phyloP scores from a whole-genome alignment of 2,329 filamentous ascomycete species.

The Fusarium compactum region DNA sequence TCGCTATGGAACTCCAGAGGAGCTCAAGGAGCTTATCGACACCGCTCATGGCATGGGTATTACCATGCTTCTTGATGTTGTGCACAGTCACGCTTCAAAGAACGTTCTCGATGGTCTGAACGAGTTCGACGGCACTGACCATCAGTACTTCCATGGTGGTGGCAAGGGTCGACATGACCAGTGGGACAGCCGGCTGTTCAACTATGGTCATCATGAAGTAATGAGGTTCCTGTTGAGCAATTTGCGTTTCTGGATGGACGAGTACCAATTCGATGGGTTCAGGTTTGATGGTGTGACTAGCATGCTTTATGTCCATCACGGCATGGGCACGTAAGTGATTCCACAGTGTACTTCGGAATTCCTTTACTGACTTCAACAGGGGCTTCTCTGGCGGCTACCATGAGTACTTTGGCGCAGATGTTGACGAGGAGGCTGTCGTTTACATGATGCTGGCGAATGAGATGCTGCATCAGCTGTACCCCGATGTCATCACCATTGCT shows the following conservation, averaged over 20 bases:
- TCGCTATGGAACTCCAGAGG: constrained; percentile 92
- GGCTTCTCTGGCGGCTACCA: constrained; percentile 98
- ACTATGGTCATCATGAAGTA: constrained; percentile 95
- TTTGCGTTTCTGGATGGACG: constrained; percentile 98
- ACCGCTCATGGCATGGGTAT: constrained; percentile 93
- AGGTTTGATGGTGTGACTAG: constrained; percentile 98
- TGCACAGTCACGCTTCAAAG: constrained; percentile 98
- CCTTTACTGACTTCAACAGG: constrained; percentile 57
- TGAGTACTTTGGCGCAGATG: constrained; percentile 91
- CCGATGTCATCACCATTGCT: constrained; percentile 88
- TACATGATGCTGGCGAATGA: constrained; percentile 98
- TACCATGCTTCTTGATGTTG: constrained; percentile 91
- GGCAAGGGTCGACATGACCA: constrained; percentile 87
- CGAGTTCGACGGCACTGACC: constrained; percentile 93
- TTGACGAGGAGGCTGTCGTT: constrained; percentile 93
- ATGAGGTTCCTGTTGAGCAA: constrained; percentile 96
- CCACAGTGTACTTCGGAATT: background rate
- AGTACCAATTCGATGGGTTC: constrained; percentile 97
- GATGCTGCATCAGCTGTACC: constrained; percentile 91
- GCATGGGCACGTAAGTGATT: constrained; percentile 87
- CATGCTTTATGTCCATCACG: constrained; percentile 97
- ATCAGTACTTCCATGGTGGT: constrained; percentile 95
- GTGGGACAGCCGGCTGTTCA: constrained; percentile 97
- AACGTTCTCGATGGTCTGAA: constrained; percentile 96
- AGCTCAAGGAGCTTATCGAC: constrained; percentile 95